Evolutionary conservation across 768 basidiomycete species (phyloP).

Genomic region (Termitomyces sp.): DNA sequence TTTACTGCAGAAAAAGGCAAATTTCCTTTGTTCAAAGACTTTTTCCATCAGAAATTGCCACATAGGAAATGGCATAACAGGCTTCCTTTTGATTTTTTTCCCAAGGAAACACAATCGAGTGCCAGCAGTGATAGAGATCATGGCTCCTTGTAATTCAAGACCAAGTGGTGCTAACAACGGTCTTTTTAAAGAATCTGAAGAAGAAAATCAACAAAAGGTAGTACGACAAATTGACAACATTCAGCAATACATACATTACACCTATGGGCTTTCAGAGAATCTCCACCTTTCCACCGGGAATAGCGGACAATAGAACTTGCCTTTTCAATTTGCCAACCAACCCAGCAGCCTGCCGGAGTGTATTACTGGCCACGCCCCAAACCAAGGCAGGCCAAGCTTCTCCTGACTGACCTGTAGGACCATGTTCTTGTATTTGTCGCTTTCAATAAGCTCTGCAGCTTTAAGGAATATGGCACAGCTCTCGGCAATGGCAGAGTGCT

Average conservation of each 20-base stretch:
- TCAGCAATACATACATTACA: conserved; percentile 40
- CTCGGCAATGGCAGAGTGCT: conserved; percentile 28
- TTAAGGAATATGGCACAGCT: conserved; percentile 44
- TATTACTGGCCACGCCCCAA: conserved; percentile 17
- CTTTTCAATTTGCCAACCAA: conserved; percentile 37
- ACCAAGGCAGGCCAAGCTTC: conserved; percentile 34
- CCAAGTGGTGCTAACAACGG: conserved; percentile 45
- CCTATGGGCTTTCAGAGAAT: conserved; percentile 46
- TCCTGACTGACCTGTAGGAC: conserved; percentile 28
- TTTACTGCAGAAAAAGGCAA: no score
- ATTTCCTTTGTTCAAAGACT: no score
- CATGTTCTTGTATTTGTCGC: conserved; percentile 36
- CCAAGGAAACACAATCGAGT: no score
- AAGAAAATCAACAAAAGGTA: background rate
- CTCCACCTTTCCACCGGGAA: conserved; percentile 42
- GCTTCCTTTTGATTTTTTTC: no score
- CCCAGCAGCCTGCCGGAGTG: conserved; percentile 31
- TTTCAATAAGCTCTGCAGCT: conserved; percentile 41
- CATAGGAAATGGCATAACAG: no score
- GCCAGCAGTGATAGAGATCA: conserved; percentile 30
- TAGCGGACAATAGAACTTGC: conserved; percentile 37
- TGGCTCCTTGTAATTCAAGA: conserved; percentile 41
- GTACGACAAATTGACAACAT: background rate
- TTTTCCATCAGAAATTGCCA: no score
- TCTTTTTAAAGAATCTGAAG: conserved; percentile 21